Base-by-base conservation (phyloP, 768 basidiomycete species). In the Lentinus tigrinus region DNA sequence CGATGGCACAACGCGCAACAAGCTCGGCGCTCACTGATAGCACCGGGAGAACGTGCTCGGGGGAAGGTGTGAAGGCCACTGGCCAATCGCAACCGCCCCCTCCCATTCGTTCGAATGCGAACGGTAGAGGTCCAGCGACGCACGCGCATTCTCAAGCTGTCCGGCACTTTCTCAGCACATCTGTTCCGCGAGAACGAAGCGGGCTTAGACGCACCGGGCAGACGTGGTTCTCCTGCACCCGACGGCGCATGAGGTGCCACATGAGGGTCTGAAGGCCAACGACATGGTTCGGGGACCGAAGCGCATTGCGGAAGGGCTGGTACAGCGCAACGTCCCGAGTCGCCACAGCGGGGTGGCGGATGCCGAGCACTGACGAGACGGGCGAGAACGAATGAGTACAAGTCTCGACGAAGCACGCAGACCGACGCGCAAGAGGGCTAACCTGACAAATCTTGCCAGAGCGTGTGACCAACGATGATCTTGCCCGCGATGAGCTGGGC, bases 381-480 rank as follows among this genome's bases (percentile, higher is more conserved):
- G 36, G 49, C 10, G 34, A 31, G 28, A 61, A 62, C 52, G 59
- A 60, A 56, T 63, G 36, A 67, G 64, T 52, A 56, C 47, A 38
- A 40, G 23, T 24, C 7, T 37, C 11, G 24, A 13, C 31, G 43
- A 21, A 52, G 24, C 48, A 26, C 26, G 3, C 26, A 28, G 42
- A 26, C 36, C 40, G 34, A n/a, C 4, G 67, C n/a, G n/a, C n/a
- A n/a, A n/a, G n/a, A n/a, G n/a, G n/a, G n/a, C 74, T 51, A 70
- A 88, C 90, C 89, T 48, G 89, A 88, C 28, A 92, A 79, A 67
- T 93, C 91, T 61, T 86, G 82, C 90, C 90, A 93, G 16, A 92
- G 75, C 67, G 82, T 77, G 71, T 93, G 88, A 19, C 91, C 91
- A 26, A 93, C 82, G 47, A 92, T 70, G 38, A 88, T 77, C 69